Evolutionary conservation across 139 green algal genomes (phyloP).

Genomic region (Chlorella sp.): DNA sequence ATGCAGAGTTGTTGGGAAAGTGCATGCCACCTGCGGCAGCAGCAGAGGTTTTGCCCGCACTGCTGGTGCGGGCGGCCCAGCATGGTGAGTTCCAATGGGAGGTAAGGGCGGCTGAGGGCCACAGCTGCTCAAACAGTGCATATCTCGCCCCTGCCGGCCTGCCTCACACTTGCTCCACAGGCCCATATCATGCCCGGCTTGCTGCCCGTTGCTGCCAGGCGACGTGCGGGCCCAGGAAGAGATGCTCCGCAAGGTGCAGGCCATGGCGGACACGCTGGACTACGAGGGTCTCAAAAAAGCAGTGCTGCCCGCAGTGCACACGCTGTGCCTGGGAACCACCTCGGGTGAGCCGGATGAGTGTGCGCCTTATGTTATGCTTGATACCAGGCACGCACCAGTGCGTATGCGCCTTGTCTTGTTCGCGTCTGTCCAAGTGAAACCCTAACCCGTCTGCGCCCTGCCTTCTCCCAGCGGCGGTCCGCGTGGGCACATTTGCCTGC

Average conservation of each 20-base stretch:
- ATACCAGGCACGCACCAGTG: no score
- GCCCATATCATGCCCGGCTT: no score
- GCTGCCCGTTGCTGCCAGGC: constrained; percentile 22
- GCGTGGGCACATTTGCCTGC: constrained; percentile 55
- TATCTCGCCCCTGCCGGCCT: no score
- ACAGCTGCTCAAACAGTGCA: no score
- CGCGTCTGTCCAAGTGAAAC: no score
- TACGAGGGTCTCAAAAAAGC: constrained; percentile 38
- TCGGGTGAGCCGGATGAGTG: neutral
- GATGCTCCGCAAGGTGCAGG: constrained; percentile 44
- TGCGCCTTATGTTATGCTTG: neutral
- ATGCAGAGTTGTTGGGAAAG: constrained; percentile 42
- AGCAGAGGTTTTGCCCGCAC: constrained; percentile 50
- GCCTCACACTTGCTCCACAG: no score
- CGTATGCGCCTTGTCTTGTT: neutral
- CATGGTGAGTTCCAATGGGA: constrained; percentile 27
- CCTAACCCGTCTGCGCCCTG: no score
- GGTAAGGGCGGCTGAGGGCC: no score
- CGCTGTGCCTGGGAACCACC: constrained; percentile 68
- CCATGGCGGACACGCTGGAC: constrained; percentile 40
- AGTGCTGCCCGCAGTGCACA: constrained; percentile 56
- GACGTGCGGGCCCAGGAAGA: constrained; percentile 64
- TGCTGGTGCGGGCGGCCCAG: constrained; percentile 50
- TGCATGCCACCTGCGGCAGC: constrained; percentile 10
- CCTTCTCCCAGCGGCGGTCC: constrained; percentile 56